Conservation (phyloP, 1,139 yeast species). For the Debaryomyces nepalensis region DNA sequence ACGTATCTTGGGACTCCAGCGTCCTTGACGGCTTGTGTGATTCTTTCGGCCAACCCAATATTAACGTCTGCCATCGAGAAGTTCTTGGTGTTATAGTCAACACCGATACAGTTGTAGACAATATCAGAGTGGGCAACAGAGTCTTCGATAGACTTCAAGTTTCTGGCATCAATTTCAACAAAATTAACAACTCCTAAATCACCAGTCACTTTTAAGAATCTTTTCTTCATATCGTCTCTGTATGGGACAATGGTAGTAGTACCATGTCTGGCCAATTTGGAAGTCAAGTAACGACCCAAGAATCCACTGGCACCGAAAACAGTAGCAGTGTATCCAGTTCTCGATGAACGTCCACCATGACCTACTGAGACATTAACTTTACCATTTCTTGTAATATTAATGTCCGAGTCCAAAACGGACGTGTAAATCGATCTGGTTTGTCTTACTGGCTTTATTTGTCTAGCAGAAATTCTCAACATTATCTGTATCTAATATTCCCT, state of each 20-base stretch:
- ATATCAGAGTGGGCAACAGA: conserved; percentile 82
- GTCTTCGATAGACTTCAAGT: conserved; percentile 75
- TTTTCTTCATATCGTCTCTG: conserved; percentile 78
- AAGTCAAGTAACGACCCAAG: conserved; percentile 71
- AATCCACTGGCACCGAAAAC: conserved; percentile 86
- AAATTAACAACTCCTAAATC: conserved; percentile 88
- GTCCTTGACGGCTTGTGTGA: conserved; percentile 73
- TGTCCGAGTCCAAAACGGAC: conserved; percentile 56
- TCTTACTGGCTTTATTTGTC: conserved; percentile 22
- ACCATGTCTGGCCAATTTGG: conserved; percentile 82
- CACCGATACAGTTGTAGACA: conserved; percentile 80
- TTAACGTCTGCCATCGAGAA: conserved; percentile 83
- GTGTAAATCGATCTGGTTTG: conserved; percentile 43
- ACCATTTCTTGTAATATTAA: conserved; percentile 77
- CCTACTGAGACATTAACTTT: conserved; percentile 74
- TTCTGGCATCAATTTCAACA: conserved; percentile 83
- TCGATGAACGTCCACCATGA: conserved; percentile 81
- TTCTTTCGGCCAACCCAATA: conserved; percentile 77
- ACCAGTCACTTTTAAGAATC: conserved; percentile 82
- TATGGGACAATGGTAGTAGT: conserved; percentile 76
- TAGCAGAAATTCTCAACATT: conserved; percentile 36
- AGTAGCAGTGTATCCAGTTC: conserved; percentile 91
- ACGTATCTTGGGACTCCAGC: conserved; percentile 76
- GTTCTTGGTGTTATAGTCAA: conserved; percentile 78
- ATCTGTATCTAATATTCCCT: conserved; percentile 4